Evolutionary conservation across 306 rosid species (phyloP).

Genomic region (Ammopiptanthus mongolicus): DNA sequence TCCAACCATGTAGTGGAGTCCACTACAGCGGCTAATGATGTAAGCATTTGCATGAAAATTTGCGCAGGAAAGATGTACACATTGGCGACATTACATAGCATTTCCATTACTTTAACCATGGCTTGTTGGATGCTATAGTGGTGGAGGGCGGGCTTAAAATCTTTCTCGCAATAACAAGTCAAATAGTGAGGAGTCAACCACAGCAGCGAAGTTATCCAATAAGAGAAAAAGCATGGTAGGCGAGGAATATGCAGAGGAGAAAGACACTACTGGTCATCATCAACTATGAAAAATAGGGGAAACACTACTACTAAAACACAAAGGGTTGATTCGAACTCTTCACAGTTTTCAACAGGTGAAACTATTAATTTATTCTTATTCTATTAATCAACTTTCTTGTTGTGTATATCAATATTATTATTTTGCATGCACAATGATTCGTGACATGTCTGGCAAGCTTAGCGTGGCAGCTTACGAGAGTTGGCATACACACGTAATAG

Average conservation of each 20-base stretch:
- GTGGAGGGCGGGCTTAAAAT: conserved; percentile 30
- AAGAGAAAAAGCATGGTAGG: conserved; percentile 27
- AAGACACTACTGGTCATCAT: conserved; percentile 24
- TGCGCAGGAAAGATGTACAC: too few species aligned
- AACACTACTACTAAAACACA: conserved; percentile 19
- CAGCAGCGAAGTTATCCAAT: not conserved
- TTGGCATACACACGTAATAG: too few species aligned
- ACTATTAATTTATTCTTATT: not conserved
- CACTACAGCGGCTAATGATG: too few species aligned
- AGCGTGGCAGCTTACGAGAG: too few species aligned
- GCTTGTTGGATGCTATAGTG: conserved; percentile 40
- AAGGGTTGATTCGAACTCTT: conserved; percentile 30
- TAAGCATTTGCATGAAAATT: too few species aligned
- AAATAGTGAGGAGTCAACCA: conserved; percentile 12
- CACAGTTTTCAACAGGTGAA: conserved; percentile 39
- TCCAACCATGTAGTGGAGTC: too few species aligned
- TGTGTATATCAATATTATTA: not conserved
- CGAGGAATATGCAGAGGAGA: conserved; percentile 16
- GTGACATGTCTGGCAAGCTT: too few species aligned
- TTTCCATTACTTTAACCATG: too few species aligned
- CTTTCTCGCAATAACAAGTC: conserved; percentile 21
- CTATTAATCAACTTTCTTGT: not conserved
- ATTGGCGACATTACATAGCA: too few species aligned
- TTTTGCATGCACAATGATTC: not conserved
- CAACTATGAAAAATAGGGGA: conserved; percentile 19